phyloP scores from a whole-genome alignment of 192 early-diverging fungal species.

The Umbelopsis vinacea region DNA sequence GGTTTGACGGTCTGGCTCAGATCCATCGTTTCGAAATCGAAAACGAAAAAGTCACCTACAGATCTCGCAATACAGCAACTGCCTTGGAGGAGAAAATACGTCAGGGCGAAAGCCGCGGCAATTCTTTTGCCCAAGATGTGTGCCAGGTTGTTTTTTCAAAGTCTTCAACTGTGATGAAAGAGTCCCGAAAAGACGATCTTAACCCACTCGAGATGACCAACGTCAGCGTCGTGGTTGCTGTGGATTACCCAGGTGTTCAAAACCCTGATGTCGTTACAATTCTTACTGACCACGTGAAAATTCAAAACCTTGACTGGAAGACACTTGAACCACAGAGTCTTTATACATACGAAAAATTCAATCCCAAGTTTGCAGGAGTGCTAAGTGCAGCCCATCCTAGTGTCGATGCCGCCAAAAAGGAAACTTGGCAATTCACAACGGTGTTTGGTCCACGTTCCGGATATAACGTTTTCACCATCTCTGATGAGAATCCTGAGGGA shows the following conservation, averaged over 20 bases:
- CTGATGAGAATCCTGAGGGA: slow-evolving; percentile 1
- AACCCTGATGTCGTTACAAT: slow-evolving; percentile 10
- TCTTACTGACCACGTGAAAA: not conserved
- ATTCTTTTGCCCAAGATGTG: not conserved
- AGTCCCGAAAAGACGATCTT: not conserved
- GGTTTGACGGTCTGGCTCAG: slow-evolving; percentile 20
- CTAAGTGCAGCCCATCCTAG: not conserved
- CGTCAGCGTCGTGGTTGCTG: not conserved
- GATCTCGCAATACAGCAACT: not conserved
- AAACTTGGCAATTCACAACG: slow-evolving; percentile 11
- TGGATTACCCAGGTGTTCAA: not conserved
- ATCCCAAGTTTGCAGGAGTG: slow-evolving; percentile 2
- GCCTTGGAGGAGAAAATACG: not conserved
- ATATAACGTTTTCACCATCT: not conserved
- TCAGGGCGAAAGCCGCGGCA: not conserved
- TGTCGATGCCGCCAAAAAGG: not conserved
- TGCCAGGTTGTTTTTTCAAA: slow-evolving; percentile 1
- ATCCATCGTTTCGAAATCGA: slow-evolving; percentile 6
- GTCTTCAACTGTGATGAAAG: not conserved
- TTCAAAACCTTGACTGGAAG: slow-evolving; percentile 9
- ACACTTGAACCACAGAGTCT: not conserved
- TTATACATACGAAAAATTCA: not conserved
- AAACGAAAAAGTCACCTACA: slow-evolving; percentile 7
- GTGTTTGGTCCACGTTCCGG: not conserved
- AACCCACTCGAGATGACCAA: not conserved